Conservation (phyloP, 2,329 filamentous ascomycete species). For the Apiospora malaysiana region DNA sequence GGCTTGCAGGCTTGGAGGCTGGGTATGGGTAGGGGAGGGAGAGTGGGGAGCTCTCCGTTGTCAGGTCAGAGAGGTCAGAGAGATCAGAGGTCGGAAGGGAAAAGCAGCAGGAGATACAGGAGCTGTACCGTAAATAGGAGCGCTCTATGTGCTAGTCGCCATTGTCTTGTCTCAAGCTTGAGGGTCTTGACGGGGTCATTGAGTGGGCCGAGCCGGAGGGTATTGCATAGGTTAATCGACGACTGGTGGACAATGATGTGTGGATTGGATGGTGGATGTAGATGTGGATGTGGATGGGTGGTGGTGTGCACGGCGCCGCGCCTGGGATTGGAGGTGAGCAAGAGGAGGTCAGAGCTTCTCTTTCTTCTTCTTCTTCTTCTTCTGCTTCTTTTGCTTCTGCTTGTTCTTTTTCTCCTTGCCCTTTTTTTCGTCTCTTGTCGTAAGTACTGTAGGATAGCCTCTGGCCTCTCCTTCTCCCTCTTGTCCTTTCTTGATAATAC, state of each 20-base stretch:
- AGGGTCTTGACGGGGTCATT: slow-evolving; percentile 18
- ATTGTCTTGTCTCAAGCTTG: slow-evolving; percentile 18
- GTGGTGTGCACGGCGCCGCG: too few relatives aligned
- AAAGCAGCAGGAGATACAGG: slow-evolving; percentile 18
- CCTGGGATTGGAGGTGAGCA: too few relatives aligned
- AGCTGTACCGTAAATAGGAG: slow-evolving; percentile 14
- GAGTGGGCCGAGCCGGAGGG: slow-evolving; percentile 16
- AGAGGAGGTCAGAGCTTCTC: slow-evolving; percentile 12
- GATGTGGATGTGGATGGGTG: too few relatives aligned
- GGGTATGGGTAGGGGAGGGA: background rate
- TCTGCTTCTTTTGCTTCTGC: background rate
- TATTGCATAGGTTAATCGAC: slow-evolving; percentile 13
- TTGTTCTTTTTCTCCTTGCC: background rate
- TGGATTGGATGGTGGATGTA: too few relatives aligned
- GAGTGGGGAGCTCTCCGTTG: slow-evolving; percentile 13
- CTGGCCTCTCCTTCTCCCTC: background rate
- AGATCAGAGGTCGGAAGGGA: background rate
- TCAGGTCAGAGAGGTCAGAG: background rate
- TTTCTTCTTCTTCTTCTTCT: background rate
- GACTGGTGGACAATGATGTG: too few relatives aligned
- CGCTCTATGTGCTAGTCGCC: slow-evolving; percentile 18
- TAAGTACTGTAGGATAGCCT: too few relatives aligned
- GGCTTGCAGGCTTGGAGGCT: background rate
- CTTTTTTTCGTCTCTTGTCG: too few relatives aligned
- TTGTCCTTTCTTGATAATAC: background rate